Evolutionary conservation across 352 stramenopile species (phyloP).

Genomic region (Phytophthora fragariaefolia): DNA sequence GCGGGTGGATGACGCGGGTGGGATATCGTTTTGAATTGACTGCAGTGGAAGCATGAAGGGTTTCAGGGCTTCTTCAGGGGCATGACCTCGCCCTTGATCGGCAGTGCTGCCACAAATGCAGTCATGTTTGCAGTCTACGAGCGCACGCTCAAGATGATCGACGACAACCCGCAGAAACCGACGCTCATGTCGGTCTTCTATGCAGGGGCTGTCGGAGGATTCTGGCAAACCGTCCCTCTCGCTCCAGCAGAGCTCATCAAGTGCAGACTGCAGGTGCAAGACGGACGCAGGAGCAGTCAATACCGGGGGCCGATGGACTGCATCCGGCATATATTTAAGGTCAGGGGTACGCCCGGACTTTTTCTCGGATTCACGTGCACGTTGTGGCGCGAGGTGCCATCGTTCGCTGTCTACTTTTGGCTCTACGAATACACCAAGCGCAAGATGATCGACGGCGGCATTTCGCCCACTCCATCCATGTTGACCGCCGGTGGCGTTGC

Average conservation of each 20-base stretch:
- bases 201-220: slow-evolving; percentile 72
- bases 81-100: slow-evolving; percentile 81
- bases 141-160: slow-evolving; percentile 67
- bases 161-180: slow-evolving; percentile 56
- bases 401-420: slow-evolving; percentile 87
- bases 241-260: slow-evolving; percentile 87
- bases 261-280: slow-evolving; percentile 81
- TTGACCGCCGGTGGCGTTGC: slow-evolving; percentile 79
- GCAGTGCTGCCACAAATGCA: slow-evolving; percentile 86
- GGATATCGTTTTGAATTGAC: not conserved
- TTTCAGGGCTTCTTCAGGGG: slow-evolving; percentile 86
- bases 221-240: slow-evolving; percentile 79
- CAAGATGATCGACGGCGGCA: slow-evolving; percentile 58
- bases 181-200: slow-evolving; percentile 74
- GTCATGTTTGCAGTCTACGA: slow-evolving; percentile 89
- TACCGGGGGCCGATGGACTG: slow-evolving; percentile 80
- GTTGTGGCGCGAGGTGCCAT: slow-evolving; percentile 78
- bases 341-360: slow-evolving; percentile 60
- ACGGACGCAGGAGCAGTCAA: slow-evolving; percentile 56
- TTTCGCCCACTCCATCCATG: slow-evolving; percentile 77
- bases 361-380: slow-evolving; percentile 83
- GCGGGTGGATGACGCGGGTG: slow-evolving; percentile 1
- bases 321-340: slow-evolving; percentile 74
- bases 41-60: slow-evolving; percentile 68
- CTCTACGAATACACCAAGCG: slow-evolving; percentile 85